Conservation (phyloP, 164 flowering plant genomes). For the Nelumbo lutea region DNA sequence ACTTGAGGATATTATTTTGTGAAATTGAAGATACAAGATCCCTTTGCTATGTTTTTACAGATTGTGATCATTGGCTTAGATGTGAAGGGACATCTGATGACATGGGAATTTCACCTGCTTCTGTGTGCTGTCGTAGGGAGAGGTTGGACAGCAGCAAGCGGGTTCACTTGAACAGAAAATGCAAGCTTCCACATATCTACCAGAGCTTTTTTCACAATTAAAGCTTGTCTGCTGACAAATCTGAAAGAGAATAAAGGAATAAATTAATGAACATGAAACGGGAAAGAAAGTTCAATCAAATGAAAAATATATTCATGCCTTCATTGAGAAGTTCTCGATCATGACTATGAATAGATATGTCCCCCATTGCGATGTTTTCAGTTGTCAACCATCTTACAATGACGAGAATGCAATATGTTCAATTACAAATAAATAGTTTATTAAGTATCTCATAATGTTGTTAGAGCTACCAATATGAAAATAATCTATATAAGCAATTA, state of each 20-base stretch:
- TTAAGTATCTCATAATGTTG: too few species aligned
- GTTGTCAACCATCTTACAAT: too few species aligned
- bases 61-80: too few species aligned
- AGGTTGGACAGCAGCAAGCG: constrained; percentile 80
- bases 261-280: not conserved
- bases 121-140: constrained; percentile 42
- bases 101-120: constrained; percentile 17
- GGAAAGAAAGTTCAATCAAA: not conserved
- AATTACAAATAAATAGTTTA: too few species aligned
- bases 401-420: too few species aligned
- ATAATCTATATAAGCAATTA: too few species aligned
- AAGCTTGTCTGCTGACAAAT: constrained; percentile 30
- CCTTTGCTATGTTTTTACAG: too few species aligned
- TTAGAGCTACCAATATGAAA: too few species aligned
- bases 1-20: too few species aligned
- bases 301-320: not conserved
- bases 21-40: too few species aligned
- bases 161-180: constrained; percentile 90
- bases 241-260: constrained; percentile 27
- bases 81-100: not conserved
- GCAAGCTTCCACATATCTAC: constrained; percentile 87
- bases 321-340: not conserved
- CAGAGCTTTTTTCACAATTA: constrained; percentile 47
- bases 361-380: too few species aligned
- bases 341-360: not conserved